phyloP scores from a whole-genome alignment of 1,139 yeast species.

The Hyphopichia fennica region DNA sequence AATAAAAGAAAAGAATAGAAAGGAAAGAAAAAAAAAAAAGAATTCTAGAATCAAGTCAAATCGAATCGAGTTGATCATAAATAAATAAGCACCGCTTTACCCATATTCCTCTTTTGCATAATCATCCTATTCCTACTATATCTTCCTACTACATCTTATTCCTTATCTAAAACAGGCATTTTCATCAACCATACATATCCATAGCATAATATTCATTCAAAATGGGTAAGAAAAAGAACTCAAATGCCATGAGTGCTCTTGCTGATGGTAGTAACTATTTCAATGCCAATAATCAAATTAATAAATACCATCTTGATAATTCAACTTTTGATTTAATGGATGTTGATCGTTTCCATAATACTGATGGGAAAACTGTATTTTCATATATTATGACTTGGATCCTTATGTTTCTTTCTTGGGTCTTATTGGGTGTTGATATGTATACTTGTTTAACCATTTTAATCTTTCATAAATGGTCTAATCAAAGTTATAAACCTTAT shows the following conservation, averaged over 20 bases:
- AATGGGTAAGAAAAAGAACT: background rate
- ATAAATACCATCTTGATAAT: constrained; percentile 36
- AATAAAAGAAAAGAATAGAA: too few species aligned
- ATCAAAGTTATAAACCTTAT: constrained; percentile 55
- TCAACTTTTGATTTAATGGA: constrained; percentile 46
- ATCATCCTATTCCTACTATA: too few species aligned
- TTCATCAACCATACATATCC: too few species aligned
- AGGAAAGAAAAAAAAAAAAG: too few species aligned
- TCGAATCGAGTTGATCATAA: too few species aligned
- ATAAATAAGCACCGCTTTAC: too few species aligned
- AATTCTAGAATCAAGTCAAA: too few species aligned
- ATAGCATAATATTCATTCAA: background rate
- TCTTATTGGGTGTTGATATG: constrained; percentile 69
- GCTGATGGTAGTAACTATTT: constrained; percentile 4
- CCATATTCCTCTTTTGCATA: too few species aligned
- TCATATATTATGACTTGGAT: constrained; percentile 56
- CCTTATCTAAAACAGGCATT: too few species aligned
- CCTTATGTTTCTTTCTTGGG: constrained; percentile 52
- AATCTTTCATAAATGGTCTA: constrained; percentile 76
- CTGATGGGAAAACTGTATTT: constrained; percentile 50
- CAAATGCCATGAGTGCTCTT: background rate
- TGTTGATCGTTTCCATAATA: constrained; percentile 53
- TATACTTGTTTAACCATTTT: constrained; percentile 77
- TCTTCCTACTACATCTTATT: too few species aligned
- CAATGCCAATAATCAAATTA: constrained; percentile 22